Evolutionary conservation across 1,284 basidiomycete species (phyloP), one percentile per base, ranked within the genome.

Genomic region (Schizophyllum commune): DNA sequence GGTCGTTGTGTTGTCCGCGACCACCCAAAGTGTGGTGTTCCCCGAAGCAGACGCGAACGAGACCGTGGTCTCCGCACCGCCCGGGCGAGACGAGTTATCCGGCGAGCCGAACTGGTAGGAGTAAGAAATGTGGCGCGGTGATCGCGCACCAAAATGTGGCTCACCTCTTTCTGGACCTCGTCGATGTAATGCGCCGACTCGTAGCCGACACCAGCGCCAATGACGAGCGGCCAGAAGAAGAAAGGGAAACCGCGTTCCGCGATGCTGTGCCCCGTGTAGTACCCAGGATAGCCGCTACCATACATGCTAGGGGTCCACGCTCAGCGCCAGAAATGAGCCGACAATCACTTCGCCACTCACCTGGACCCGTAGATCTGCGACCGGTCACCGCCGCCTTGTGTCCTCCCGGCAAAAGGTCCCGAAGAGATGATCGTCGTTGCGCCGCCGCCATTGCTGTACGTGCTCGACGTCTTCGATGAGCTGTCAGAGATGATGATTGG

Each of bases 211-310:
- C 68, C 65, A 1, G 69, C 72, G 21, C 81, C 80, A 76, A 80
- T 86, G 4, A 78, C 76, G 8, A 86, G 62, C 2, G 84, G 84
- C 83, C 83, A 86, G 69, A 83, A 86, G 61, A 71, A 75, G 68
- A 82, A 85, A 0, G 83, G 83, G 66, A 85, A 85, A 3, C 75
- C 75, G 8, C 76, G 75, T 15, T 74, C 74, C 2, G 67, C 67
- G 9, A 83, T 80, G 15, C 82, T 79, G 51, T 78, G 73, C 5
- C 70, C 71, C 3, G 71, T 20, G 2, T 72, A 52, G 4, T n/a
- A n/a, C n/a, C 77, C 77, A 58, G 83, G 83, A 71, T 85, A 85
- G 1, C 84, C 84, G 65, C 83, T 85, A 19, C 84, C 84, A 66
- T 83, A 86, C 22, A 70, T 70, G 34, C 83, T 85, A 57, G 5